A percentile compares a stretch with the other conserved stretches of the same genome.
phyloP scores from a whole-genome alignment of 495 filamentous ascomycete species.

The Penicillium goetzii region DNA sequence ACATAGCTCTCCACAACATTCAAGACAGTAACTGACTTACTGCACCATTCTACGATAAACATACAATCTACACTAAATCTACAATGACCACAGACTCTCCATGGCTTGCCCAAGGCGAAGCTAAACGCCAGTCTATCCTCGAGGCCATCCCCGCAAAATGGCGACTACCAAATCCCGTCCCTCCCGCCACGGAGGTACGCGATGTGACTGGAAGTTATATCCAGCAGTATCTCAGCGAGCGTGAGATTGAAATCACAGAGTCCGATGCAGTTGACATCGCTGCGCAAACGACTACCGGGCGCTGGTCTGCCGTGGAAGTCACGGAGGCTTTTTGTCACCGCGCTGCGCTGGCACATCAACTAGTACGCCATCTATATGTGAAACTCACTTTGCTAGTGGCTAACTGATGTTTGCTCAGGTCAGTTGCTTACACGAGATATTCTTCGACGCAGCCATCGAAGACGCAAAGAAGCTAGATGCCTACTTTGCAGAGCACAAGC shows the following conservation, averaged over 20 bases:
- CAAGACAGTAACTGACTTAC: not conserved
- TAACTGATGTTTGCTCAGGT: conserved; percentile 31
- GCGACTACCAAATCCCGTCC: conserved; percentile 52
- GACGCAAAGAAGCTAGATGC: conserved; percentile 63
- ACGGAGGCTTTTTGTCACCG: conserved; percentile 60
- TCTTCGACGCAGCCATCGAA: conserved; percentile 63
- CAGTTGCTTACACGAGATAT: conserved; percentile 65
- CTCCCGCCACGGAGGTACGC: conserved; percentile 52
- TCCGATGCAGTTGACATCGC: conserved; percentile 55
- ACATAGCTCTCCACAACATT: not conserved
- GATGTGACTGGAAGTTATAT: conserved; percentile 68
- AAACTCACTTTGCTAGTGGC: not conserved
- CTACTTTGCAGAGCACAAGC: conserved; percentile 51
- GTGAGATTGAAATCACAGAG: conserved; percentile 62
- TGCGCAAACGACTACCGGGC: conserved; percentile 48
- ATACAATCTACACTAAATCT: conserved; percentile 5
- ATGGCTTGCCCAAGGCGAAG: conserved; percentile 52
- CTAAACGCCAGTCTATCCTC: conserved; percentile 58
- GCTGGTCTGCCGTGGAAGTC: conserved; percentile 55
- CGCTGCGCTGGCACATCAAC: conserved; percentile 59
- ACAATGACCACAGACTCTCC: conserved; percentile 23
- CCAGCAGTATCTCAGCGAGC: conserved; percentile 55
- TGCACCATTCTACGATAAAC: not conserved
- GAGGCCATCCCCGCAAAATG: conserved; percentile 61
- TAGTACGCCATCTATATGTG: conserved; percentile 34